Evolutionary conservation across 2,329 filamentous ascomycete genomes (phyloP).

Genomic region (Colletotrichum ledebouriae): DNA sequence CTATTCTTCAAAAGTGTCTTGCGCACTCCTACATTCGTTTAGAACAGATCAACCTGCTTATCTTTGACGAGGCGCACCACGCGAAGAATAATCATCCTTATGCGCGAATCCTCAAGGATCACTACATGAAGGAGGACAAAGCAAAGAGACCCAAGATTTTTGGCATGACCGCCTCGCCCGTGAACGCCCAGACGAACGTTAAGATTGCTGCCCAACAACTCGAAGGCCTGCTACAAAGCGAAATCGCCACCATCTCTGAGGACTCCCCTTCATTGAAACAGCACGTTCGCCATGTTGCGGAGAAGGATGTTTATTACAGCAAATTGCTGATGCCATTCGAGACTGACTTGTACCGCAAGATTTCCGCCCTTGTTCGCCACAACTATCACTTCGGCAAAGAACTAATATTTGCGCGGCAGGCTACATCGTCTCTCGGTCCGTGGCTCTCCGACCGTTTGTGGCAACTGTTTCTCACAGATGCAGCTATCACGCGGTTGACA

Average conservation of each 20-base stretch:
- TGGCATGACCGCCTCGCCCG: slow-evolving; percentile 96
- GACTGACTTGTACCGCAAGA: slow-evolving; percentile 73
- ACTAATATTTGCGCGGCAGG: slow-evolving; percentile 70
- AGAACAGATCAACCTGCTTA: slow-evolving; percentile 85
- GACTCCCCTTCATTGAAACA: slow-evolving; percentile 51
- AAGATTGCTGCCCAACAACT: slow-evolving; percentile 78
- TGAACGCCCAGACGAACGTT: slow-evolving; percentile 85
- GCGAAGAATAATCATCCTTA: slow-evolving; percentile 95
- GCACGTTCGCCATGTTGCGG: slow-evolving; percentile 62
- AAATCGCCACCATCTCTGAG: slow-evolving; percentile 80
- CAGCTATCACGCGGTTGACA: slow-evolving; percentile 72
- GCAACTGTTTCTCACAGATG: slow-evolving; percentile 76
- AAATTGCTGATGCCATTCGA: slow-evolving; percentile 64
- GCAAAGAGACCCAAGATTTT: slow-evolving; percentile 80
- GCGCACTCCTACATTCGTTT: slow-evolving; percentile 85
- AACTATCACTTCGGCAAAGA: slow-evolving; percentile 65
- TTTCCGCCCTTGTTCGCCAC: slow-evolving; percentile 61
- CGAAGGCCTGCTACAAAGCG: slow-evolving; percentile 81
- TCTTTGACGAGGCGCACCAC: slow-evolving; percentile 98
- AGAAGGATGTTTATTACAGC: slow-evolving; percentile 61
- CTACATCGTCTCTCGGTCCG: slow-evolving; percentile 76
- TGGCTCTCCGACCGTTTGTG: slow-evolving; percentile 91
- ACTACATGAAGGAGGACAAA: slow-evolving; percentile 71
- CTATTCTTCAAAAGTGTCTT: slow-evolving; percentile 84
- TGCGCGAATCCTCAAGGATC: slow-evolving; percentile 89